Base-by-base conservation (phyloP, 2,329 filamentous ascomycete genomes). In the Claviceps lovelessii region DNA sequence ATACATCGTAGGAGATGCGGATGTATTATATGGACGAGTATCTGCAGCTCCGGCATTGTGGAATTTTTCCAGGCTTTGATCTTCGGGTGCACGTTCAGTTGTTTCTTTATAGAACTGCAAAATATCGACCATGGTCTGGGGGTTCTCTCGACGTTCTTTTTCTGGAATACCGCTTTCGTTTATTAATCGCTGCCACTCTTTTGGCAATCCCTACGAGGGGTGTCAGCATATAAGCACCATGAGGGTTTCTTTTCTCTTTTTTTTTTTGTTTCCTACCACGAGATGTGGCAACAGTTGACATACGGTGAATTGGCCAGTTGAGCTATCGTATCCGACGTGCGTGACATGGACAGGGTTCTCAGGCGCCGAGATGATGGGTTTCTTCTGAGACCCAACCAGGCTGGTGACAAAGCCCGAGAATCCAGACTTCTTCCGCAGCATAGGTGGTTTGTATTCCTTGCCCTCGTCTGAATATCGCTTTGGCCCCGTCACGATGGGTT, bases 281-380 rank as follows among this genome's bases (percentile, higher is more conserved):
- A 2, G 35, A 28, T 5, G 29, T 17, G 35, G 19, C 15, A 6
- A 28, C 9, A 28, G 48, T 57, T 29, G 51, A 54, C 52, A n/a
- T 33, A 95, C 90, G 56, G 91, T 97, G 70, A 95, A 98, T 72
- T 95, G 88, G 61, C 93, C 93, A 4, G 93, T 97, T 64, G 88
- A 80, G 72, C 93, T 95, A 71, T 98, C 91, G 69, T 95, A 96
- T 62, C 91, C 91, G 61, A 98, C 93, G 70, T 98, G 93, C 55
- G 91, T 97, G 63, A 98, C 88, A 72, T 97, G 93, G 57, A 97
- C 90, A 51, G 93, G 93, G 64, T 98, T 97, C 70, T 95, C 90
- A 54, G 93, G 93, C 42, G 90, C 88, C n/a, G 93, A 97, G 64
- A 98, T 98, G 69, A 91, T 83, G 49, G 93, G 89, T 60, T 90